These are phyloP conservation scores for Hamigera avellanea DNA, from an alignment of 495 filamentous ascomycete species.

Conservation along the genomic window DNA sequence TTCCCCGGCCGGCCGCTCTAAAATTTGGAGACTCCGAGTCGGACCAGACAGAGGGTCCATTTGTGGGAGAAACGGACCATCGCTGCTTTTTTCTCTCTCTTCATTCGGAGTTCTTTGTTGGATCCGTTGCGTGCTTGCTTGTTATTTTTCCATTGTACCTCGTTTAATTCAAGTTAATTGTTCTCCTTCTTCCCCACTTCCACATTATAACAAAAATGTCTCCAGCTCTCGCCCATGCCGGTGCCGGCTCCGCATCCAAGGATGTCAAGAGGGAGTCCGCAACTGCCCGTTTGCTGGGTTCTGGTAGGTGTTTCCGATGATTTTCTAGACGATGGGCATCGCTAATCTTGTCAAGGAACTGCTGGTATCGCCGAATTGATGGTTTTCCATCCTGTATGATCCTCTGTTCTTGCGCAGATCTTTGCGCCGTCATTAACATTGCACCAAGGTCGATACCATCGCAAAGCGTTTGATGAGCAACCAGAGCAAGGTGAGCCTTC, in stretches of 20 bases:
- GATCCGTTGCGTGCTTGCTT: slow-evolving; percentile 3
- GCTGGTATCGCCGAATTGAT: slow-evolving; percentile 94
- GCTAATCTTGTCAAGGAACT: slow-evolving; percentile 44
- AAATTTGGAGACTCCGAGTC: slow-evolving; percentile 10
- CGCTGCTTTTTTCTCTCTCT: slow-evolving; percentile 1
- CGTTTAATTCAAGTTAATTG: neutral
- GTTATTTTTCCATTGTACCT: neutral
- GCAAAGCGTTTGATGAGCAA: slow-evolving; percentile 99
- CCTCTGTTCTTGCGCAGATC: neutral
- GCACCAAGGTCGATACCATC: slow-evolving; percentile 79
- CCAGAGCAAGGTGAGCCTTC: slow-evolving; percentile 55
- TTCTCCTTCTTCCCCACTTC: slow-evolving; percentile 1
- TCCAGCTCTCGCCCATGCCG: slow-evolving; percentile 33
- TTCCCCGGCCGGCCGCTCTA: too few relatives aligned
- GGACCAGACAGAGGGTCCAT: slow-evolving; percentile 2
- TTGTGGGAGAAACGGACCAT: neutral
- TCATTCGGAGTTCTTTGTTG: neutral
- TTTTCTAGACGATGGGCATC: neutral
- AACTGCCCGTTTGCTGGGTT: slow-evolving; percentile 75
- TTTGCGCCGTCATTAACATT: slow-evolving; percentile 10
- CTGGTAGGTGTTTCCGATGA: slow-evolving; percentile 47
- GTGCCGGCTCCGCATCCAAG: slow-evolving; percentile 43
- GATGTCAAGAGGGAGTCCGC: slow-evolving; percentile 81
- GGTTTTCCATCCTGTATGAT: slow-evolving; percentile 85
- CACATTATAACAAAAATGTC: slow-evolving; percentile 30